Percentiles rank a stretch among this genome's conserved stretches.
Evolutionary conservation across 1,139 yeast genomes (phyloP).

Genomic region (Wickerhamomyces sp.): DNA sequence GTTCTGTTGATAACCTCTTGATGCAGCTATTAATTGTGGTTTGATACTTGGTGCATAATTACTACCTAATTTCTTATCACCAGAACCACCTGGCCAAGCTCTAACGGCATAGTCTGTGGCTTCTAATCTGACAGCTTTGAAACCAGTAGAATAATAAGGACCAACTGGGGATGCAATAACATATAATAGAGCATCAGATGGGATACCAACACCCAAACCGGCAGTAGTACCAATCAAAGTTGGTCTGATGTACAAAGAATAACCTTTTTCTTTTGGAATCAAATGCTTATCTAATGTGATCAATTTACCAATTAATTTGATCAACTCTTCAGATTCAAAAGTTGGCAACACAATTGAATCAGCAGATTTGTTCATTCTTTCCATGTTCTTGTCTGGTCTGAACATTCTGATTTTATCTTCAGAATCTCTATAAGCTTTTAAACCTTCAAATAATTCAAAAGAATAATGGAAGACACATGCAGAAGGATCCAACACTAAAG

Average conservation of each 20-base stretch:
- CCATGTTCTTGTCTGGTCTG: conserved; percentile 90
- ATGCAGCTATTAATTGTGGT: conserved; percentile 86
- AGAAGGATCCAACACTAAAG: conserved; percentile 75
- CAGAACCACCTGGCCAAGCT: conserved; percentile 99
- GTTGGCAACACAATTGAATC: conserved; percentile 81
- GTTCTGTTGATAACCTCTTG: conserved; percentile 89
- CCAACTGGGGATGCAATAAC: conserved; percentile 96
- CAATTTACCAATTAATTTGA: conserved; percentile 69
- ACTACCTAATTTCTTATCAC: conserved; percentile 93
- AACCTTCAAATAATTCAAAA: conserved; percentile 92
- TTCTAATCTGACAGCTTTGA: conserved; percentile 88
- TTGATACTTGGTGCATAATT: conserved; percentile 93
- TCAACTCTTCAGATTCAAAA: conserved; percentile 73
- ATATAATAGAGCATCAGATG: conserved; percentile 73
- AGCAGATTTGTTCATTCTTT: conserved; percentile 83
- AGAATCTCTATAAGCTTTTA: conserved; percentile 82
- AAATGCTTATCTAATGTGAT: conserved; percentile 67
- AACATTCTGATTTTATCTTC: conserved; percentile 73
- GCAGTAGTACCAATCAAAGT: conserved; percentile 90
- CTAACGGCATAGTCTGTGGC: conserved; percentile 94
- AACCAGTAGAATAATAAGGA: conserved; percentile 83
- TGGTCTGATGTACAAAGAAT: conserved; percentile 89
- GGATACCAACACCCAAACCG: conserved; percentile 78
- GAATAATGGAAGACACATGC: conserved; percentile 90
- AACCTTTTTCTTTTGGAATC: conserved; percentile 82